Base-by-base conservation (phyloP, 805 yeast species). In the Yarrowia bubula region DNA sequence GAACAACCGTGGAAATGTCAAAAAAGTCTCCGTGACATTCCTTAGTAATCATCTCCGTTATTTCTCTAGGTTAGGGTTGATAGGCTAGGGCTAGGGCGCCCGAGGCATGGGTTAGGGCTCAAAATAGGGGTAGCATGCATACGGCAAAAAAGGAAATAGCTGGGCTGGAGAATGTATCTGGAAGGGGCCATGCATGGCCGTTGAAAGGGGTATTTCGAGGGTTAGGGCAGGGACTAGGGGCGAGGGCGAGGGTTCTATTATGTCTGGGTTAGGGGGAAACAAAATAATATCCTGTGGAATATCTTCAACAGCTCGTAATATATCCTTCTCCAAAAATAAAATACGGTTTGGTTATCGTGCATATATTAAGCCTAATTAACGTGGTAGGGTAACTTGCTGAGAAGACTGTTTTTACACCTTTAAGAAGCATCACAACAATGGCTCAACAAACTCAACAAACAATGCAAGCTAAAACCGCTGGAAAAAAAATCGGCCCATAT, bases 381-480 rank as follows among this genome's bases (percentile, higher is more conserved):
- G 55, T 15, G 55, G 55, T 18, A 33, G 55, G 55, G 55, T 48
- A 48, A 48, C 41, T 35, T 48, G 53, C 32, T 48, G 53, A 48
- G 53, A 3, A 28, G 28, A 3, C 28, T 22, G 28, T 22, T 22
- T 22, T 22, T 22, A 22, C 28, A 22, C 28, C 28, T 22, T 22
- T 22, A 22, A 22, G 28, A 22, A 22, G 28, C 28, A 22, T 22
- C 28, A 22, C 28, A 22, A 22, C 28, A 22, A 22, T 22, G 28
- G 28, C 28, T 22, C 28, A 22, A 22, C 28, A 35, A n/a, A n/a
- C n/a, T n/a, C n/a, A n/a, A n/a, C n/a, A n/a, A n/a, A 35, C 38
- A 35, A 35, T 35, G 13, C 13, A 11, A 35, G 38, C 18, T 7
- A 43, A 22, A 43, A 13, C 1, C 14, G 9, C 4, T 3, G 44